A percentile compares a stretch with the other conserved stretches of the same genome.
Conservation (phyloP, 495 filamentous ascomycete genomes). For the Parmelia sp. region DNA sequence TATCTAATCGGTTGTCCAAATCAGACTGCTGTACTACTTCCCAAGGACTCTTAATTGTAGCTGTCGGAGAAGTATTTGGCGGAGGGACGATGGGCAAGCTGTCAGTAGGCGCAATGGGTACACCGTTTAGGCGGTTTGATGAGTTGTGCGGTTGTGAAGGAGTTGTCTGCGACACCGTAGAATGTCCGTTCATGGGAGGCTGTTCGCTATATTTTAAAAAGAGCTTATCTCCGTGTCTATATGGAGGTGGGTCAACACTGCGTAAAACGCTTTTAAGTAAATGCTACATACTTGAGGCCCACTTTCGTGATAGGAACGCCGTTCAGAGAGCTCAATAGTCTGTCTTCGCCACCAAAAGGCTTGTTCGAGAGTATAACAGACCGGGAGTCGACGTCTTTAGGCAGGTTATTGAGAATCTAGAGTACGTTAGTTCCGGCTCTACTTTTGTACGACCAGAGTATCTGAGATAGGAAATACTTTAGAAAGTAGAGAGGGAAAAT, state of each 20-base stretch:
- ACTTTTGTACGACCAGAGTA: background rate
- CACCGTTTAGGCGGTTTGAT: constrained; percentile 67
- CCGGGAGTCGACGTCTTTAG: constrained; percentile 62
- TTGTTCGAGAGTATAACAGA: constrained; percentile 76
- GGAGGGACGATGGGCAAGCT: constrained; percentile 55
- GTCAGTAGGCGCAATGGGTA: constrained; percentile 63
- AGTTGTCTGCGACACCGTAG: constrained; percentile 30
- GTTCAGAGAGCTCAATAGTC: constrained; percentile 59
- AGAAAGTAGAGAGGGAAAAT: constrained; percentile 41
- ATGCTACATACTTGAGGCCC: constrained; percentile 55
- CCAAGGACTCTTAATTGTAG: constrained; percentile 81
- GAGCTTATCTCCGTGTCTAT: constrained; percentile 83
- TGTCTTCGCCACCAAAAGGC: constrained; percentile 66
- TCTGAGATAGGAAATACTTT: constrained; percentile 32
- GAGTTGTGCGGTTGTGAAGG: constrained; percentile 35
- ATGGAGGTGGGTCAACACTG: constrained; percentile 20
- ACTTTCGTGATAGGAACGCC: constrained; percentile 62
- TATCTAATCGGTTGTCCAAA: constrained; percentile 80
- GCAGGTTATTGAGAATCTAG: constrained; percentile 58
- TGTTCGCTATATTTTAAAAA: constrained; percentile 71
- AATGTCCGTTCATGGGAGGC: constrained; percentile 43
- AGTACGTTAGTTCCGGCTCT: background rate
- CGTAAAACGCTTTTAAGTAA: background rate
- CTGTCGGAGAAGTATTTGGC: constrained; percentile 50
- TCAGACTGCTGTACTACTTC: constrained; percentile 81